Evolutionary conservation across 345 rosid genomes (phyloP).

Genomic region (Ailanthus altissimus): DNA sequence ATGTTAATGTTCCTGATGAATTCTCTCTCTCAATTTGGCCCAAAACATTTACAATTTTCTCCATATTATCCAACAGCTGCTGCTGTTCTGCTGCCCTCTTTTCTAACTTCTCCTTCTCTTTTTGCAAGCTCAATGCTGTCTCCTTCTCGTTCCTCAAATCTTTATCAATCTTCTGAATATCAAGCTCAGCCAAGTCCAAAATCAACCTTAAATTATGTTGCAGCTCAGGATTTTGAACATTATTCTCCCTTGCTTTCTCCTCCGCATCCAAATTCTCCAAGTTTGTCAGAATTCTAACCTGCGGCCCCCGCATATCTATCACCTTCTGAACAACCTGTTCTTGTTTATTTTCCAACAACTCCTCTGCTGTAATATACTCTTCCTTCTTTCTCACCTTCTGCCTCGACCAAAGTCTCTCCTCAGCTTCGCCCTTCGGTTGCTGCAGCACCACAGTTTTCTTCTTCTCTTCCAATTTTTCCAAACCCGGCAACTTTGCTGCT

Average conservation of each 20-base stretch:
- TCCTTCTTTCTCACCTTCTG: constrained; percentile 48
- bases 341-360: constrained; percentile 74
- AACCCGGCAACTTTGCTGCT: constrained; percentile 44
- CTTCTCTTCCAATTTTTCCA: constrained; percentile 61
- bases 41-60: constrained; percentile 48
- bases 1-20: constrained; percentile 53
- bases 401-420: constrained; percentile 71
- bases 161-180: constrained; percentile 82
- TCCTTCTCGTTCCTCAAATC: constrained; percentile 86
- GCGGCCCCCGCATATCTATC: constrained; percentile 94
- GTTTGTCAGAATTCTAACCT: constrained; percentile 77
- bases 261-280: constrained; percentile 91
- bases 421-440: constrained; percentile 38
- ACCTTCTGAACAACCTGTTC: constrained; percentile 85
- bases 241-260: constrained; percentile 77
- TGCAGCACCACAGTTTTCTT: constrained; percentile 33
- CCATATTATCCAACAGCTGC: constrained; percentile 65
- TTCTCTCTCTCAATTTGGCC: constrained; percentile 55
- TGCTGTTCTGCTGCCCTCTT: constrained; percentile 50
- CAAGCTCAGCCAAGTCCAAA: constrained; percentile 79
- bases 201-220: constrained; percentile 79
- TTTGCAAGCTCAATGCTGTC: constrained; percentile 75
- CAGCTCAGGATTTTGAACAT: constrained; percentile 94
- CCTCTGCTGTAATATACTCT: constrained; percentile 62
- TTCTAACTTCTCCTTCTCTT: constrained; percentile 77